phyloP scores from a whole-genome alignment of 1,284 basidiomycete genomes.

The Tilletia caries region DNA sequence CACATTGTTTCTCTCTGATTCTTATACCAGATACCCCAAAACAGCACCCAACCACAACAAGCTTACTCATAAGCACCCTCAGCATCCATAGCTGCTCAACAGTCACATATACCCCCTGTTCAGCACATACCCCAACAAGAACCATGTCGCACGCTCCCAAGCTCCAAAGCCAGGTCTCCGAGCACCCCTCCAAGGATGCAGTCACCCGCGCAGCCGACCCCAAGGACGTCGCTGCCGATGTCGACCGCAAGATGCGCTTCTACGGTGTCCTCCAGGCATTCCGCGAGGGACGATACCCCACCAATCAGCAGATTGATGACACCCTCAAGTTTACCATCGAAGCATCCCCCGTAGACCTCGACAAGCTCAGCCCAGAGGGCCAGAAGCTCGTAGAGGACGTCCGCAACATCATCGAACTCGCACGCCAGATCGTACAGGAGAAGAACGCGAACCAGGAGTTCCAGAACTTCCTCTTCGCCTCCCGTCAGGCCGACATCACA shows the following conservation, averaged over 20 bases:
- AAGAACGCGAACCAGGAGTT: conserved; percentile 49
- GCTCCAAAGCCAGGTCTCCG: conserved; percentile 27
- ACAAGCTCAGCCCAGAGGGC: conserved; percentile 44
- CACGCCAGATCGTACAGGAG: conserved; percentile 40
- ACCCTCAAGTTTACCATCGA: conserved; percentile 40
- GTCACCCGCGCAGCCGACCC: conserved; percentile 28
- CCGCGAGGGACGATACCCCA: conserved; percentile 46
- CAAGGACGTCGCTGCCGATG: conserved; percentile 33
- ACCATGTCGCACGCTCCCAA: conserved; percentile 29
- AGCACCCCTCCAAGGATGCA: conserved; percentile 30
- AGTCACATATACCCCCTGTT: too few species aligned
- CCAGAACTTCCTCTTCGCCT: conserved; percentile 47
- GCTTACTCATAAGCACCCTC: background rate
- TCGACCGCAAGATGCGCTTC: conserved; percentile 47
- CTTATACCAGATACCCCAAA: background rate
- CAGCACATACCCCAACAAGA: background rate
- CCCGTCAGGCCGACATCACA: conserved; percentile 38
- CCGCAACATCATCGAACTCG: conserved; percentile 31
- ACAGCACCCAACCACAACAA: background rate
- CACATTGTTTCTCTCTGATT: too few species aligned
- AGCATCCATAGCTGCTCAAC: too few species aligned
- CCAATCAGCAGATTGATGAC: conserved; percentile 46
- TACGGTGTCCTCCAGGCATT: conserved; percentile 48
- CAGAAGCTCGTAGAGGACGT: conserved; percentile 44
- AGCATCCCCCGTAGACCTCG: conserved; percentile 39